Conservation (phyloP, 2,329 filamentous ascomycete genomes). For the Sporothrix inflata region DNA sequence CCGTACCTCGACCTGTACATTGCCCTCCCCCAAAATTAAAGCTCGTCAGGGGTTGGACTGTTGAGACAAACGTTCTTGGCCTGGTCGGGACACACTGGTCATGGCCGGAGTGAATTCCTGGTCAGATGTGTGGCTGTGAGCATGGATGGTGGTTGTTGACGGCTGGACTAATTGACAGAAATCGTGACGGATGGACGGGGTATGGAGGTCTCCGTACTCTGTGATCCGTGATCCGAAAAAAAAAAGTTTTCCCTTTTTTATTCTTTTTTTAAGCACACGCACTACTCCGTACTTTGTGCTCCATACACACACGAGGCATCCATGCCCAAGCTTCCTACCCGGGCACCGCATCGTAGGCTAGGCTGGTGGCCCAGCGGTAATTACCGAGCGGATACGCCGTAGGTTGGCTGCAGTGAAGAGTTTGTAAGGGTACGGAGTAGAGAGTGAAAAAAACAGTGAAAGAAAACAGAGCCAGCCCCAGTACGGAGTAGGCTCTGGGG, state of each 20-base stretch:
- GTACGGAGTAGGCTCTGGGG: not conserved
- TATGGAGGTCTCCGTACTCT: not conserved
- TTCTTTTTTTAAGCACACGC: not conserved
- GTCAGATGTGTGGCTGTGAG: not conserved
- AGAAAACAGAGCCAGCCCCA: not conserved
- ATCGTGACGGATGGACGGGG: not conserved
- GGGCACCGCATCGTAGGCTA: not conserved
- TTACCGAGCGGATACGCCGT: constrained; percentile 9
- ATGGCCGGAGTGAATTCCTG: not conserved
- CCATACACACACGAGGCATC: not conserved
- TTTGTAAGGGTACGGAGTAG: not conserved
- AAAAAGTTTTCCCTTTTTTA: not conserved
- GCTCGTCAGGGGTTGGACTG: not conserved
- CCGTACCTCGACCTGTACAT: not conserved
- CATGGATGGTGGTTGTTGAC: not conserved
- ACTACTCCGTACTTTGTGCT: too few species aligned
- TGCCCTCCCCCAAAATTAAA: not conserved
- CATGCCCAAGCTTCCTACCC: not conserved
- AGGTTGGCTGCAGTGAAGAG: too few species aligned
- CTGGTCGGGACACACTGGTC: not conserved
- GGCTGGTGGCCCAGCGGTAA: not conserved
- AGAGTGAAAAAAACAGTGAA: not conserved
- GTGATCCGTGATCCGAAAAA: not conserved
- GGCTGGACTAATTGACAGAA: not conserved
- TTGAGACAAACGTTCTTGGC: not conserved